Evolutionary conservation across 805 yeast species (phyloP).

Genomic region (Metschnikowia lochheadii): DNA sequence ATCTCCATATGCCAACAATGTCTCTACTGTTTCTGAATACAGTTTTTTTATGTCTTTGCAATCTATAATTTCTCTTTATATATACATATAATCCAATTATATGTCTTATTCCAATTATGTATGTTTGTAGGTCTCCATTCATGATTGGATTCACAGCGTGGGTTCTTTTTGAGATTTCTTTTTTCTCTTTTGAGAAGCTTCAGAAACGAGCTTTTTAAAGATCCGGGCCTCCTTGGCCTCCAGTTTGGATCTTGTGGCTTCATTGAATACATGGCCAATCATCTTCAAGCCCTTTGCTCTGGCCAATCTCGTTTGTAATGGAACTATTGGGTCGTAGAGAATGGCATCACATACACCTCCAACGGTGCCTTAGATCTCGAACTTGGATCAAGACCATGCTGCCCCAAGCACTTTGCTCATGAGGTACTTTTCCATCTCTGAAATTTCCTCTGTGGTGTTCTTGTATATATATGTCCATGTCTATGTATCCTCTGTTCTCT

Average conservation of each 20-base stretch:
- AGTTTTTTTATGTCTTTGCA: too few relatives aligned
- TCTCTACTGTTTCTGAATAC: too few relatives aligned
- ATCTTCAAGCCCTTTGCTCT: slow-evolving; percentile 61
- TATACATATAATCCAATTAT: too few relatives aligned
- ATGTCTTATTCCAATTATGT: too few relatives aligned
- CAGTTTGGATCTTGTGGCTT: slow-evolving; percentile 56
- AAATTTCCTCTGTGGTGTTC: slow-evolving; percentile 60
- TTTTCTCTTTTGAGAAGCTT: slow-evolving; percentile 40
- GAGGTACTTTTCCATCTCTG: slow-evolving; percentile 67
- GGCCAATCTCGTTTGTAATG: slow-evolving; percentile 43
- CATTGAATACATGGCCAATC: slow-evolving; percentile 62
- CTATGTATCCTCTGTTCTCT: too few relatives aligned
- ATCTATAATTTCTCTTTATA: too few relatives aligned
- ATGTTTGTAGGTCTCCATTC: too few relatives aligned
- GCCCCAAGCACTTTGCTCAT: slow-evolving; percentile 80
- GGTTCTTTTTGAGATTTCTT: slow-evolving; percentile 19
- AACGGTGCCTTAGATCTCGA: slow-evolving; percentile 70
- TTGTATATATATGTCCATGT: too few relatives aligned
- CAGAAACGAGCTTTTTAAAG: slow-evolving; percentile 65
- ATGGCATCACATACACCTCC: slow-evolving; percentile 67
- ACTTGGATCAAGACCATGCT: slow-evolving; percentile 80
- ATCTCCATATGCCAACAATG: too few relatives aligned
- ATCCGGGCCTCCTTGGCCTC: slow-evolving; percentile 76
- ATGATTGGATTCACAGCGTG: too few relatives aligned
- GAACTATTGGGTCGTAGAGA: slow-evolving; percentile 52